A percentile compares a stretch with the other conserved stretches of the same genome.
Conservation (phyloP, 257 asterid species). For the Solanum stenotomum region DNA sequence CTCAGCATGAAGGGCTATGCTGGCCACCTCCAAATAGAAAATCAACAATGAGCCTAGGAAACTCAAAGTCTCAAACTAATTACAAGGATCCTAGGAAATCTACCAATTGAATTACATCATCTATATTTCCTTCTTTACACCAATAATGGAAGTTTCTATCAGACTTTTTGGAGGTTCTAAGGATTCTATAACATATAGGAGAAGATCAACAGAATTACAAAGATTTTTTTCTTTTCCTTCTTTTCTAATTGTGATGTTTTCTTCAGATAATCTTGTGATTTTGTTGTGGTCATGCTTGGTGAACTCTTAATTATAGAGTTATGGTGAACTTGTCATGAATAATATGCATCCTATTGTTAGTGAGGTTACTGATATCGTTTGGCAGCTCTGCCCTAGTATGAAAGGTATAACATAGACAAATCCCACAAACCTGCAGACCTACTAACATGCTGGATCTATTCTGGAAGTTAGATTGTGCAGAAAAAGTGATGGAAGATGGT, state of each 20-base stretch:
- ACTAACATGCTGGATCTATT: neutral
- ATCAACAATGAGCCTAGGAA: neutral
- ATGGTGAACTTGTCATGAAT: neutral
- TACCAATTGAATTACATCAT: neutral
- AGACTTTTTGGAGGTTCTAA: neutral
- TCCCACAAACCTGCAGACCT: neutral
- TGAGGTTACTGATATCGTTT: neutral
- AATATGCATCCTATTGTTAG: neutral
- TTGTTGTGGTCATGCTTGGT: neutral
- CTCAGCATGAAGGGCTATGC: neutral
- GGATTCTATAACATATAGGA: neutral
- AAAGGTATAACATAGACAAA: neutral
- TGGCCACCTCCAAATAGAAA: neutral
- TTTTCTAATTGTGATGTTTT: neutral
- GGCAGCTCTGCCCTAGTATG: neutral
- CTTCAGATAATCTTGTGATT: neutral
- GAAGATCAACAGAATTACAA: neutral
- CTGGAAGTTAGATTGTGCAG: neutral
- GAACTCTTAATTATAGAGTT: neutral
- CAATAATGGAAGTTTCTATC: neutral
- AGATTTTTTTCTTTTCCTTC: neutral
- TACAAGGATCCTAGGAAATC: neutral
- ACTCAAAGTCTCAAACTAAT: neutral
- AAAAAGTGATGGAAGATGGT: neutral
- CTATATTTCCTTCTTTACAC: neutral